Conservation (phyloP, 306 rosid species). For the Rosa persica region DNA sequence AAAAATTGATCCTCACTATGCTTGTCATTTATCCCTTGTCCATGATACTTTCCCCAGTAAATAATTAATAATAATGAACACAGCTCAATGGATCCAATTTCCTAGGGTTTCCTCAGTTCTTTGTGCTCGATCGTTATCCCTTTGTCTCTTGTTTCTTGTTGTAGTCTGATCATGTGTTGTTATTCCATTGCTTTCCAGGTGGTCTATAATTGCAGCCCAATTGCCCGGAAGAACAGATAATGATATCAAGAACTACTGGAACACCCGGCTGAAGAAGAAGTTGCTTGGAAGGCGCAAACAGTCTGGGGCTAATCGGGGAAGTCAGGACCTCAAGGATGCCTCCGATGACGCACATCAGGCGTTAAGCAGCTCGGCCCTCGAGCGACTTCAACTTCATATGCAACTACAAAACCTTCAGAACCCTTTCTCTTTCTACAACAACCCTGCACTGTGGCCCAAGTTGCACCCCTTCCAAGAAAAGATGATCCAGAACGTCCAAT, state of each 20-base stretch:
- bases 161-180: constrained; percentile 23
- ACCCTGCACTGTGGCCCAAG: constrained; percentile 81
- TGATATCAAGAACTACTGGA: constrained; percentile 98
- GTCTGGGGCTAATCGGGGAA: constrained; percentile 25
- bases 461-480: constrained; percentile 78
- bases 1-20: constrained; percentile 31
- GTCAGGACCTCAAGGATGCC: constrained; percentile 29
- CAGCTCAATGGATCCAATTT: constrained; percentile 2
- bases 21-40: constrained; percentile 66
- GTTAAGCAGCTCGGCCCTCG: constrained; percentile 78
- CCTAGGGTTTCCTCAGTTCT: constrained; percentile 13
- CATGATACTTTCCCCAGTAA: constrained; percentile 23
- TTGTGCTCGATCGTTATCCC: constrained; percentile 14
- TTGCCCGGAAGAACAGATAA: constrained; percentile 98
- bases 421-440: constrained; percentile 66
- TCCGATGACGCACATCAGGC: constrained; percentile 35
- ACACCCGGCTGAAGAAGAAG: constrained; percentile 90
- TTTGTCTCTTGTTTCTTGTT: constrained; percentile 13
- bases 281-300: constrained; percentile 85
- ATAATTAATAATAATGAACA: not conserved
- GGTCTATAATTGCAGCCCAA: constrained; percentile 99
- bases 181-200: constrained; percentile 48
- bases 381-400: constrained; percentile 95
- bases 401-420: constrained; percentile 83
- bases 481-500: constrained; percentile 50